Evolutionary conservation across 2,329 filamentous ascomycete genomes (phyloP).

Genomic region (Alternaria postmessia): DNA sequence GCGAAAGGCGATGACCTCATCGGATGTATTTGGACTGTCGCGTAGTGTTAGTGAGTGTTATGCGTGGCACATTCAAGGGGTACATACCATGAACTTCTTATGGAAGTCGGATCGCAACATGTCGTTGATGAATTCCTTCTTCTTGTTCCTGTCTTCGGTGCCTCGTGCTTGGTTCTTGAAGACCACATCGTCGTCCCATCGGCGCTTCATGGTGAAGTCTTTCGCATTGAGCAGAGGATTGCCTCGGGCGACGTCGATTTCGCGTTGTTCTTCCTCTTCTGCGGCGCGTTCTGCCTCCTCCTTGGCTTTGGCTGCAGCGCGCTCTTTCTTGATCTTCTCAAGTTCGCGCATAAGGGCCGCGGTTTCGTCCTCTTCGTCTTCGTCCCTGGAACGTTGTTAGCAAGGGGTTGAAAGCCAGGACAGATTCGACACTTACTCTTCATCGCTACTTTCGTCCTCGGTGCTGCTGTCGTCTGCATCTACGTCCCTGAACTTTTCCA

Average conservation of each 20-base stretch:
- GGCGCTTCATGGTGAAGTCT: constrained; percentile 88
- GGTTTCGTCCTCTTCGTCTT: constrained; percentile 77
- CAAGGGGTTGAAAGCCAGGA: background rate
- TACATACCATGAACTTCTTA: constrained; percentile 86
- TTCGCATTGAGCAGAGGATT: constrained; percentile 89
- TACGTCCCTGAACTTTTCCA: constrained; percentile 87
- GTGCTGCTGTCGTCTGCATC: constrained; percentile 76
- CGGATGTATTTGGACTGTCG: constrained; percentile 49
- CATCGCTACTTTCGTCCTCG: constrained; percentile 63
- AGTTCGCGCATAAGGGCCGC: constrained; percentile 91
- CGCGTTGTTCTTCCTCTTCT: constrained; percentile 81
- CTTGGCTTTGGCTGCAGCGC: constrained; percentile 80
- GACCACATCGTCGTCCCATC: constrained; percentile 98
- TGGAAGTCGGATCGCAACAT: constrained; percentile 95
- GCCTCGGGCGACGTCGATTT: constrained; percentile 87
- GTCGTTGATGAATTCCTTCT: constrained; percentile 98
- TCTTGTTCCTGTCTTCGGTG: constrained; percentile 88
- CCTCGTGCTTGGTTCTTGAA: constrained; percentile 99
- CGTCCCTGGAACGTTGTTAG: constrained; percentile 42
- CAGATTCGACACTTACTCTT: constrained; percentile 57
- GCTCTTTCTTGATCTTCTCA: constrained; percentile 90
- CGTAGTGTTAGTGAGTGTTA: constrained; percentile 17
- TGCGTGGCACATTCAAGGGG: background rate
- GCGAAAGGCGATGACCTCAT: constrained; percentile 31
- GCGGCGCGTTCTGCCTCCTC: constrained; percentile 84